Evolutionary conservation across 2,329 filamentous ascomycete genomes (phyloP), one percentile per base, ranked within the genome.

Genomic region (Diaporthe sp.): DNA sequence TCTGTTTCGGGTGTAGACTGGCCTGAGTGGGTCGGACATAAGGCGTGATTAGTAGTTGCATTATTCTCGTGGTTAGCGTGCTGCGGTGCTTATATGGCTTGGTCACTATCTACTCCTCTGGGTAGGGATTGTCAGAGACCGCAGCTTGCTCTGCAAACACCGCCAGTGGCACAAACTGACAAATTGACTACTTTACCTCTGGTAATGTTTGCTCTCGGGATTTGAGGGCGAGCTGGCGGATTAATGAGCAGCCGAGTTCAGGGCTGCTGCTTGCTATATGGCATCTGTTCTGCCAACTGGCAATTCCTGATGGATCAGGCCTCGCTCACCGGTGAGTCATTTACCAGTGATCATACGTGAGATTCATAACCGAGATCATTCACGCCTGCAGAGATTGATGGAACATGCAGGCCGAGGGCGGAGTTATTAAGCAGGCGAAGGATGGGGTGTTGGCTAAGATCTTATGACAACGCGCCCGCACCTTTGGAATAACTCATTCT

Each of bases 21-120:
- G n/a, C n/a, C n/a, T n/a, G n/a, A n/a, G n/a, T n/a, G n/a, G 10
- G n/a, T 32, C 70, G 70, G 70, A 30, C 30, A 65, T 55, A 65
- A 72, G 58, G 15, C 70, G 47, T 66, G 19, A 55, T 25, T 65
- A 39, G 19, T 17, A 55, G 19, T 8, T 27, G 50, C 25, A 44
- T 70, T 55, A 9, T 55, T 30, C 7, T 44, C 2, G 44, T 39
- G 27, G 10, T 70, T 55, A 70, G 66, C 51, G 61, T 37, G 25
- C 61, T 50, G 42, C 61, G n/a, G 61, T 66, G 27, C 27, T 44
- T 17, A 6, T 32, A 47, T 19, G 25, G 42, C 59, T 32, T 50
- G 17, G 9, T 22, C 25, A n/a, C 27, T 35, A 15, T 66, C 44
- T 53, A 8, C 63, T 53, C n/a, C 47, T 39, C 44, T 53, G 5